These are phyloP conservation scores for Fusarium sp. DNA, from an alignment of 2,329 filamentous ascomycete genomes.

Conservation along the genomic window DNA sequence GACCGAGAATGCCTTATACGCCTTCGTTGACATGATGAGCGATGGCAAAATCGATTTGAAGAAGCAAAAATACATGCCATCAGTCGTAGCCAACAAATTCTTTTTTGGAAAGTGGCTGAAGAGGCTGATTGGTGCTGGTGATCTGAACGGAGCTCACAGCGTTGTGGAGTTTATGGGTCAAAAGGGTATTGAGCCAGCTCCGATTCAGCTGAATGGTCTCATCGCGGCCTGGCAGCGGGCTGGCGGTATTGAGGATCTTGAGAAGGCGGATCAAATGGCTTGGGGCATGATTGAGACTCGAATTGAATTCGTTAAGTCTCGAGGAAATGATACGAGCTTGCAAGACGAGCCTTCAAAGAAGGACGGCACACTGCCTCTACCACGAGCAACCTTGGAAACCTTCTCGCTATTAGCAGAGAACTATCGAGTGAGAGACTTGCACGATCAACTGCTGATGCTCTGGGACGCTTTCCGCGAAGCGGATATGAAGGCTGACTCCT, in stretches of 20 bases:
- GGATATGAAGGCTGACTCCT: slow-evolving; percentile 75
- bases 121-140: slow-evolving; percentile 78
- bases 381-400: slow-evolving; percentile 78
- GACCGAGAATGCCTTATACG: slow-evolving; percentile 74
- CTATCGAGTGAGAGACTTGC: slow-evolving; percentile 72
- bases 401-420: slow-evolving; percentile 80
- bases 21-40: slow-evolving; percentile 92
- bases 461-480: slow-evolving; percentile 72
- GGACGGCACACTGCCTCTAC: slow-evolving; percentile 51
- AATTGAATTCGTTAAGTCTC: slow-evolving; percentile 69
- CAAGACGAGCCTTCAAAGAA: slow-evolving; percentile 3
- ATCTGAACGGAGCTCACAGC: slow-evolving; percentile 76
- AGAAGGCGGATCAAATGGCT: slow-evolving; percentile 74
- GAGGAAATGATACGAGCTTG: slow-evolving; percentile 44
- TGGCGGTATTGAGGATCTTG: slow-evolving; percentile 63
- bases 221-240: slow-evolving; percentile 82
- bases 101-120: slow-evolving; percentile 93
- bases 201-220: slow-evolving; percentile 84
- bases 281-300: slow-evolving; percentile 82
- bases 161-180: slow-evolving; percentile 82
- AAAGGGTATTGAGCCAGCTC: slow-evolving; percentile 73
- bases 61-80: slow-evolving; percentile 58
- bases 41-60: slow-evolving; percentile 64
- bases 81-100: slow-evolving; percentile 75
- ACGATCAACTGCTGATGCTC: slow-evolving; percentile 68